Conservation (phyloP, 129 eudicot species). For the Cynara cardunculus region DNA sequence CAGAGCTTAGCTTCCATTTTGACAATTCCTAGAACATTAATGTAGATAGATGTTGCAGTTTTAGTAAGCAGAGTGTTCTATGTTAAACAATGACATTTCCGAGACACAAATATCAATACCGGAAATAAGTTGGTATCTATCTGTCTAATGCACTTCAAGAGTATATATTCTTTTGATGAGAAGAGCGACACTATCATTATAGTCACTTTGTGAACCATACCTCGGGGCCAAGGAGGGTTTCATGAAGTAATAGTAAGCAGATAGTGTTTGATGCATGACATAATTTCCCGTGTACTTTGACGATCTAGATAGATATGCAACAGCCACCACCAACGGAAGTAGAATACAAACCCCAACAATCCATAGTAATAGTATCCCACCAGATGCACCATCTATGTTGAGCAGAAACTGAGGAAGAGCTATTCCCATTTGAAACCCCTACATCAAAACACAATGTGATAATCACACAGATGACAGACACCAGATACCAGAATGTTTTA, state of each 20-base stretch:
- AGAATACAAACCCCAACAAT: slow-evolving; percentile 85
- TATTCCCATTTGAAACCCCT: slow-evolving; percentile 99
- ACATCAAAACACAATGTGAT: slow-evolving; percentile 20
- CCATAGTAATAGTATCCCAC: slow-evolving; percentile 78
- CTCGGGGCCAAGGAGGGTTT: slow-evolving; percentile 98
- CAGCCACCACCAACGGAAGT: slow-evolving; percentile 84
- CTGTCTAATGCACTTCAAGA: not conserved
- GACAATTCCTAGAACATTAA: not conserved
- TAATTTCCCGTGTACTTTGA: slow-evolving; percentile 82
- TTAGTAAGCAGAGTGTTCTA: not conserved
- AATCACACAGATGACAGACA: not conserved
- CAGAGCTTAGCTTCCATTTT: not conserved
- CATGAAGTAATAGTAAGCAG: slow-evolving; percentile 72
- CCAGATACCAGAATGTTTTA: not conserved
- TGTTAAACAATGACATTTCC: not conserved
- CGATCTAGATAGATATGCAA: slow-evolving; percentile 64
- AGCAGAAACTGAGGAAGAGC: slow-evolving; percentile 92
- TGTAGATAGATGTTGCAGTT: not conserved
- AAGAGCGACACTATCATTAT: not conserved
- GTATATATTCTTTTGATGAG: not conserved
- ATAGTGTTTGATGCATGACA: slow-evolving; percentile 83
- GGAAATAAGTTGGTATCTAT: not conserved
- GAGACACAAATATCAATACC: not conserved
- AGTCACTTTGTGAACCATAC: slow-evolving; percentile 22
- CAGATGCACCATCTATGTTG: slow-evolving; percentile 75